These are phyloP conservation scores for Trichoderma polysporum DNA, from an alignment of 2,329 filamentous ascomycete species.

Conservation along the genomic window DNA sequence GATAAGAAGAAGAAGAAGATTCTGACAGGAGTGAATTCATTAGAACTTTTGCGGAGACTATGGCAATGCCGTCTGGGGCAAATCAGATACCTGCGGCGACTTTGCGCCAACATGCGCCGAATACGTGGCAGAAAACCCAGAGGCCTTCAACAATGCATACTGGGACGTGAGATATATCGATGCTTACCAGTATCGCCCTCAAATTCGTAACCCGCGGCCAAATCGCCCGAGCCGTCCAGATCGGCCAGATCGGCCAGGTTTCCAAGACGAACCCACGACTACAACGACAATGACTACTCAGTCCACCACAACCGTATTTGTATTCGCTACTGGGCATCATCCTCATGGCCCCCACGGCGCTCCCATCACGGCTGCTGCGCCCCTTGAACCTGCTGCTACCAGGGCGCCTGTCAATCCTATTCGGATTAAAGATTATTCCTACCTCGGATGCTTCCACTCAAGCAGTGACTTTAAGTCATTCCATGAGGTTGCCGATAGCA, in stretches of 20 bases:
- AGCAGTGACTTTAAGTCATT: conserved; percentile 39
- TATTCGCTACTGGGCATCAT: not conserved
- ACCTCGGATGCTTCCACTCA: conserved; percentile 46
- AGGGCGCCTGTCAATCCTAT: conserved; percentile 32
- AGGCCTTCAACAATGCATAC: conserved; percentile 43
- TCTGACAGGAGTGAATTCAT: not conserved
- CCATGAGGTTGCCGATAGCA: conserved; percentile 28
- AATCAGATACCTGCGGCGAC: conserved; percentile 38
- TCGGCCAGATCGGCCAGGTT: not conserved
- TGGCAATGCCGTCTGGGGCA: conserved; percentile 53
- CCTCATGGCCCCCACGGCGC: not conserved
- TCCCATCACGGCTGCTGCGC: conserved; percentile 11
- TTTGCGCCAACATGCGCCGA: conserved; percentile 47
- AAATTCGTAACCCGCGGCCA: not conserved
- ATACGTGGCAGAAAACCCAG: conserved; percentile 47
- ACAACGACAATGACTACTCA: conserved; percentile 30
- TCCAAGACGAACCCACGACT: conserved; percentile 26
- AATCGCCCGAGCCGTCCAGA: not conserved
- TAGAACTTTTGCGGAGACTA: conserved; percentile 75
- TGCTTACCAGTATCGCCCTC: conserved; percentile 37
- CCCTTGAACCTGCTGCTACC: conserved; percentile 2
- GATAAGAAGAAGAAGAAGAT: not conserved
- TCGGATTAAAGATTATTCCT: conserved; percentile 34
- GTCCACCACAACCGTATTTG: conserved; percentile 31
- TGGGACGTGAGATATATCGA: conserved; percentile 59